Conservation (phyloP, 2,329 filamentous ascomycete genomes). For the Bipolaris gigantea region DNA sequence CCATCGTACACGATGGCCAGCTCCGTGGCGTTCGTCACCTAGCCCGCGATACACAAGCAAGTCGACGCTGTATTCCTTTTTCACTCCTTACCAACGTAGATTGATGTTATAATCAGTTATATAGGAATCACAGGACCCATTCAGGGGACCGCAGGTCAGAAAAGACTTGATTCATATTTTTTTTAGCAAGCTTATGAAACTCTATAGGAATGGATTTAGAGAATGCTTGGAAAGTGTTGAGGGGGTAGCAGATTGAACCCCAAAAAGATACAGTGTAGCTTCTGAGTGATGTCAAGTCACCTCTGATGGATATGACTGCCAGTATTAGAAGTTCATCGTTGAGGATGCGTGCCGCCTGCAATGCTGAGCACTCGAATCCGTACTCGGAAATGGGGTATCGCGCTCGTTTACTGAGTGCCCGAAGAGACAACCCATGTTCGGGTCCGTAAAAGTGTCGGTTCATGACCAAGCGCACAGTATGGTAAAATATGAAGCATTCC, state of each 20-base stretch:
- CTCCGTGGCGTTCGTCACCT: slow-evolving; percentile 21
- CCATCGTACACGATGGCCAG: slow-evolving; percentile 19
- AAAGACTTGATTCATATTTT: slow-evolving; percentile 11
- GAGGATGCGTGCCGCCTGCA: slow-evolving; percentile 19
- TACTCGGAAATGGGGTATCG: neutral
- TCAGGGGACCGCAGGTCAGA: slow-evolving; percentile 11
- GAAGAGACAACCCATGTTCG: slow-evolving; percentile 15
- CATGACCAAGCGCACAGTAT: slow-evolving; percentile 23
- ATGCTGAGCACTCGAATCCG: slow-evolving; percentile 1
- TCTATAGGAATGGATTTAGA: slow-evolving; percentile 3
- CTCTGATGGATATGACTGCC: slow-evolving; percentile 14
- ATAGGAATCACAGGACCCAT: slow-evolving; percentile 23
- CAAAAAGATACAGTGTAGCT: slow-evolving; percentile 5
- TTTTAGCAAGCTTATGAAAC: slow-evolving; percentile 20
- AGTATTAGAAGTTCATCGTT: slow-evolving; percentile 22
- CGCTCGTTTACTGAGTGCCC: slow-evolving; percentile 9
- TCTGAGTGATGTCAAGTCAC: slow-evolving; percentile 14
- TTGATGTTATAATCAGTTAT: slow-evolving; percentile 24
- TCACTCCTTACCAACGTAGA: slow-evolving; percentile 16
- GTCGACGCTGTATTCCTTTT: slow-evolving; percentile 16
- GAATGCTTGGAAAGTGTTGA: slow-evolving; percentile 1
- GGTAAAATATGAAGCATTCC: slow-evolving; percentile 12
- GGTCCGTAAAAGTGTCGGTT: slow-evolving; percentile 24
- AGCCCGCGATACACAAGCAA: slow-evolving; percentile 16
- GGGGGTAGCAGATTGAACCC: slow-evolving; percentile 15